Evolutionary conservation across 2,329 filamentous ascomycete genomes (phyloP).

Genomic region (Neofusicoccum cordaticola): DNA sequence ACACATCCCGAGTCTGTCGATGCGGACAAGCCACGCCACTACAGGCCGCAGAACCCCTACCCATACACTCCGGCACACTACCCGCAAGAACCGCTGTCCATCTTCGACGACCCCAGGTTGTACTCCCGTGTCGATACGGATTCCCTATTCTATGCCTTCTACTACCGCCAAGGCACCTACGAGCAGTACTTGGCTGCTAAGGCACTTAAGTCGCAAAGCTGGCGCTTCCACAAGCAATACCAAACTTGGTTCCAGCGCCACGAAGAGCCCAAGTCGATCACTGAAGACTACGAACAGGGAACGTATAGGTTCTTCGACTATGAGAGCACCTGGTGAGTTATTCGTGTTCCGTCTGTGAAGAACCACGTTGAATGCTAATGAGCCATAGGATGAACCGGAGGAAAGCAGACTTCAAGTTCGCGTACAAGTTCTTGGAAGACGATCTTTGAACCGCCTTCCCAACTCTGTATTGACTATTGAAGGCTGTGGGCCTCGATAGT

Average conservation of each 20-base stretch:
- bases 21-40: constrained; percentile 76
- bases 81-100: constrained; percentile 84
- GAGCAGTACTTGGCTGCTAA: constrained; percentile 95
- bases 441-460: constrained; percentile 58
- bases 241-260: constrained; percentile 98
- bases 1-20: constrained; percentile 74
- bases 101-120: constrained; percentile 86
- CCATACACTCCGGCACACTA: constrained; percentile 75
- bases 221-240: constrained; percentile 99
- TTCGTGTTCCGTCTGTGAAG: constrained; percentile 8
- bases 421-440: constrained; percentile 96
- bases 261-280: constrained; percentile 97
- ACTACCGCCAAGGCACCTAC: constrained; percentile 94
- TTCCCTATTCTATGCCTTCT: constrained; percentile 97
- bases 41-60: constrained; percentile 78
- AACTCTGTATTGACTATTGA: not conserved
- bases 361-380: constrained; percentile 25
- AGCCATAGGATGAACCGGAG: constrained; percentile 89
- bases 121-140: constrained; percentile 92
- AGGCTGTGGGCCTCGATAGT: not conserved
- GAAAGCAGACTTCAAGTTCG: constrained; percentile 97
- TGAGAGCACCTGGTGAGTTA: constrained; percentile 89
- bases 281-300: constrained; percentile 97
- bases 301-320: constrained; percentile 99
- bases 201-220: constrained; percentile 96